Conservation (phyloP, 306 rosid genomes). For the Medicago truncatula region MtrunA17r5.0-ANR NC_053045.1:39401001-39401500, state of each 20-base stretch:
- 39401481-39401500: not conserved
- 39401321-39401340: not conserved
- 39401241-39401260: constrained; percentile 37
- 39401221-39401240: constrained; percentile 20
- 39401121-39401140: constrained; percentile 54
- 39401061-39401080: constrained; percentile 46
- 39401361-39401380: not conserved
- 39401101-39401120: not conserved
- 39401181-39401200: constrained; percentile 59
- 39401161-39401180: constrained; percentile 58
- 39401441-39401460: not conserved
- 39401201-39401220: constrained; percentile 40
- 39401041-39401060: constrained; percentile 71
- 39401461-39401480: not conserved
- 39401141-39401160: constrained; percentile 54
- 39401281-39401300: constrained; percentile 16
- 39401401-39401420: constrained; percentile 5
- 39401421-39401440: not conserved
- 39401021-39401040: constrained; percentile 56
- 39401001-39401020: constrained; percentile 35
- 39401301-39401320: not conserved
- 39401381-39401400: not conserved
- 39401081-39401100: constrained; percentile 45
- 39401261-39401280: too few species aligned
- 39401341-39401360: not conserved